Evolutionary conservation across 768 basidiomycete species (phyloP).

Genomic region (Suillus luteus): DNA sequence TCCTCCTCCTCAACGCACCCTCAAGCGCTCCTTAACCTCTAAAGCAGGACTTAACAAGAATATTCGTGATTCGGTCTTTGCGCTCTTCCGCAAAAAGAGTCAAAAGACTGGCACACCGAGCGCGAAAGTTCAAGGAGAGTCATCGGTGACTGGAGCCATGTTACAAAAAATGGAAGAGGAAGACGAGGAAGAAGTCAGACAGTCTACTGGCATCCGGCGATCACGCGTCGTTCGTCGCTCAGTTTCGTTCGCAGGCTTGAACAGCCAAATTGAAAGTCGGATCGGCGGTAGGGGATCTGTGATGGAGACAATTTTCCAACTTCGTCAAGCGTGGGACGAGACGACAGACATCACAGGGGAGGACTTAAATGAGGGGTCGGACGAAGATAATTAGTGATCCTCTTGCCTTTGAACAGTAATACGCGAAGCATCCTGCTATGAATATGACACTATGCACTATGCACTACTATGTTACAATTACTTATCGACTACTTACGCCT

Average conservation of each 20-base stretch:
- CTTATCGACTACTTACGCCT: background rate
- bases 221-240: slow-evolving; percentile 28
- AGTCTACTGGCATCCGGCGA: background rate
- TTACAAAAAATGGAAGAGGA: background rate
- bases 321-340: background rate
- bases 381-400: background rate
- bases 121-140: background rate
- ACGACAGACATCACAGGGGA: background rate
- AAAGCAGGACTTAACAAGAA: slow-evolving; percentile 12
- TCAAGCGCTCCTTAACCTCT: slow-evolving; percentile 15
- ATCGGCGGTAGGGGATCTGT: slow-evolving; percentile 4
- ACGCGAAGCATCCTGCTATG: background rate
- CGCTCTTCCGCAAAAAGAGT: slow-evolving; percentile 11
- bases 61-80: slow-evolving; percentile 10
- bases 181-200: slow-evolving; percentile 1
- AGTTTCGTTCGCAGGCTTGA: slow-evolving; percentile 24
- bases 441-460: background rate
- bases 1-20: slow-evolving; percentile 14
- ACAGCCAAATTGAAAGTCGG: background rate
- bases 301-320: slow-evolving; percentile 17
- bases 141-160: background rate
- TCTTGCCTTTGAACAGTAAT: background rate
- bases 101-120: background rate
- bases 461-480: background rate
- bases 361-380: background rate